phyloP scores from a whole-genome alignment of 2,329 filamentous ascomycete species.

The Kalaharituber pfeilii region DNA sequence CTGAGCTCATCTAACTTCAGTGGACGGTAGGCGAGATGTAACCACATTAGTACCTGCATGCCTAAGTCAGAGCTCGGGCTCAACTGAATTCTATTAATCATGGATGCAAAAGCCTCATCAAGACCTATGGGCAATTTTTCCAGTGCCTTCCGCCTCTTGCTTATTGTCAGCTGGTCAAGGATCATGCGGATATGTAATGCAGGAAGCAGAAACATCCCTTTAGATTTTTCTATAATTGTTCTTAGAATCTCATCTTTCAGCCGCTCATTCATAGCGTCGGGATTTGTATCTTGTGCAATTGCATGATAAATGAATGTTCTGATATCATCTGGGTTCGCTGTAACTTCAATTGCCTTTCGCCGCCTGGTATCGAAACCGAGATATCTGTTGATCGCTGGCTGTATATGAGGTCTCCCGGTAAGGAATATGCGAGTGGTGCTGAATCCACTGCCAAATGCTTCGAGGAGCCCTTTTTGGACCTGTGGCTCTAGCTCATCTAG shows the following conservation, averaged over 20 bases:
- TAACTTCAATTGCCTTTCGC: background rate
- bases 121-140: background rate
- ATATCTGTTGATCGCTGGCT: background rate
- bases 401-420: slow-evolving; percentile 1
- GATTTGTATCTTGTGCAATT: background rate
- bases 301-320: background rate
- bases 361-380: background rate
- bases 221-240: background rate
- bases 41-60: background rate
- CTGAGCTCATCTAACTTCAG: background rate
- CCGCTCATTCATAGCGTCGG: slow-evolving; percentile 2
- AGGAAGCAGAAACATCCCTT: slow-evolving; percentile 1
- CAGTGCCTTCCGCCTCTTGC: background rate
- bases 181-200: background rate
- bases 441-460: background rate
- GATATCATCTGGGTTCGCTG: background rate
- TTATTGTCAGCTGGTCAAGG: background rate
- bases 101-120: background rate
- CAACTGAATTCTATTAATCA: background rate
- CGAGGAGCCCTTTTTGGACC: background rate
- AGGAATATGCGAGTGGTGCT: background rate
- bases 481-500: background rate
- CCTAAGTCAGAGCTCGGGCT: background rate
- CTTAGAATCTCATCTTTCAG: slow-evolving; percentile 1
- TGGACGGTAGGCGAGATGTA: background rate